Base-by-base conservation (phyloP, 2,329 filamentous ascomycete species). In the Diaporthe citri region DNA sequence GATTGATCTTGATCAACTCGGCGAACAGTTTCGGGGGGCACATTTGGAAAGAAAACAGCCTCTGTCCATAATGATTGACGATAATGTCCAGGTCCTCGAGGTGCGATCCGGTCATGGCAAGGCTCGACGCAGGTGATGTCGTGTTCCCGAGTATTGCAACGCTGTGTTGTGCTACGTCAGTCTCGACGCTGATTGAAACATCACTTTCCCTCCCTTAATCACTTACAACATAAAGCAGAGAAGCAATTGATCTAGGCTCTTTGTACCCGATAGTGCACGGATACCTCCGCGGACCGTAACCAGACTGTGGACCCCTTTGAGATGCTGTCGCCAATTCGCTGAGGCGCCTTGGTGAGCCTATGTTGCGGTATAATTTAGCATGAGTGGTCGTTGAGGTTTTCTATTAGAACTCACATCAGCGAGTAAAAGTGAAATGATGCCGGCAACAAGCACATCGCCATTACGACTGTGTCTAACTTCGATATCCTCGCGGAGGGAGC, bases 1-100 rank as follows among this genome's bases (percentile, higher is more conserved):
- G 72, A 71, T 84, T 86, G 69, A 85, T 83, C 51, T 75, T 79
- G 60, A 85, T 78, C 10, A 84, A 80, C 48, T 83, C 81, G 22
- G 75, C 66, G 36, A 86, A 84, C 0, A 86, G 77, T 0, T 78
- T 56, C 4, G 78, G 74, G 0, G 84, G 83, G 48, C 79, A 84
- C 66, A 81, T 78, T 4, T 80, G 78, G 64, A 82, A 82, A 1
- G 78, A 75, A 25, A 77, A 78, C 8, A 77, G 39, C 0, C 60
- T 77, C 8, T 66, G 39, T 34, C 71, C 64, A 64, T 80, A 81
- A 1, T 78, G 36, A 4, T 80, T 36, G 17, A 81, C 17, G 1
- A 83, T 76, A 39, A 78, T 74, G 9, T 82, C 78, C 13, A 82
- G 69, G 3, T 81, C 77, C 2, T 80, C 79, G 20, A 81, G 66